Conservation (phyloP, 2,329 filamentous ascomycete genomes). For the Teratosphaeria viscida region DNA sequence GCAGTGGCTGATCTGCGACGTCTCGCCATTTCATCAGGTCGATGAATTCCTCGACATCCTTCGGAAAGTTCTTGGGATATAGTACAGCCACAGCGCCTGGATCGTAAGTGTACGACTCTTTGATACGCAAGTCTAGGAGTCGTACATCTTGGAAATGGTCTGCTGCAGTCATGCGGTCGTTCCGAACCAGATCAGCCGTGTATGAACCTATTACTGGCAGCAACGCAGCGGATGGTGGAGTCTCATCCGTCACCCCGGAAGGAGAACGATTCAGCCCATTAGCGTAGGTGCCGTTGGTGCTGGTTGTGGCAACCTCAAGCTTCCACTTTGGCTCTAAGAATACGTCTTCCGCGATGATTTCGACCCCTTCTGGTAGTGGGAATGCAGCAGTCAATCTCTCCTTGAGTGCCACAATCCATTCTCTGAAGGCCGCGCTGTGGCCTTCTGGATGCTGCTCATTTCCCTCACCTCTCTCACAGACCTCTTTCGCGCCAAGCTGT, state of each 20-base stretch:
- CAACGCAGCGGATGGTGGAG: slow-evolving; percentile 23
- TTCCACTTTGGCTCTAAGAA: slow-evolving; percentile 68
- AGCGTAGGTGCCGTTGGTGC: background rate
- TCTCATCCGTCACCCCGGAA: background rate
- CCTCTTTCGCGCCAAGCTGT: slow-evolving; percentile 69
- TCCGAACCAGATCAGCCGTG: slow-evolving; percentile 50
- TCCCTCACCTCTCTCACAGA: slow-evolving; percentile 71
- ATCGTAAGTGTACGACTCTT: slow-evolving; percentile 37
- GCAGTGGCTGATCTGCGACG: slow-evolving; percentile 60
- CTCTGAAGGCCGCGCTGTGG: slow-evolving; percentile 38
- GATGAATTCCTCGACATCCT: slow-evolving; percentile 71
- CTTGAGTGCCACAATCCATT: slow-evolving; percentile 46
- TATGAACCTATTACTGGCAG: slow-evolving; percentile 51
- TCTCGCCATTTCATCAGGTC: slow-evolving; percentile 66
- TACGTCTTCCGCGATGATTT: slow-evolving; percentile 62
- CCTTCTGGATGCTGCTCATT: slow-evolving; percentile 92
- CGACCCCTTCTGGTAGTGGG: slow-evolving; percentile 56
- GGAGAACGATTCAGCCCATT: slow-evolving; percentile 21
- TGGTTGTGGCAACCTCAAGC: slow-evolving; percentile 23
- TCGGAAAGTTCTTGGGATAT: slow-evolving; percentile 75
- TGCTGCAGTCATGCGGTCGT: slow-evolving; percentile 61
- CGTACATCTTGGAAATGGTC: slow-evolving; percentile 93
- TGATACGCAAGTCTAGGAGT: slow-evolving; percentile 52
- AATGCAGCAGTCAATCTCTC: slow-evolving; percentile 55
- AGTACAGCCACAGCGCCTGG: slow-evolving; percentile 76